These are phyloP conservation scores for Urochloa ruziziensis DNA, from an alignment of 176 grass and related monocot genomes.

Conservation along the genomic window DNA sequence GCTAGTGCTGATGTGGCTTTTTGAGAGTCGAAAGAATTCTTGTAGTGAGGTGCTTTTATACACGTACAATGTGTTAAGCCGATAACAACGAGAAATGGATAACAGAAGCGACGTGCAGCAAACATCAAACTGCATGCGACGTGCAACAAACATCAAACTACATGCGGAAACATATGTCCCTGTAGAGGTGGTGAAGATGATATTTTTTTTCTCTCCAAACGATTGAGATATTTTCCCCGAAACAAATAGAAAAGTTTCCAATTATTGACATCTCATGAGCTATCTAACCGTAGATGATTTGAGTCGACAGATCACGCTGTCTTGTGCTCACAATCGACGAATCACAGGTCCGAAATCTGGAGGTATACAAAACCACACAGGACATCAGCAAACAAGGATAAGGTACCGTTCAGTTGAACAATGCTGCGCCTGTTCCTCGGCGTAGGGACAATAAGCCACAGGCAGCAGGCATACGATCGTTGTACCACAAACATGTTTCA, in stretches of 20 bases:
- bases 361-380: background rate
- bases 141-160: constrained; percentile 9
- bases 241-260: background rate
- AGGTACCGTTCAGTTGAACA: background rate
- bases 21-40: too few species aligned
- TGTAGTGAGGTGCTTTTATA: too few species aligned
- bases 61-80: background rate
- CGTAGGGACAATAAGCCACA: background rate
- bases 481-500: background rate
- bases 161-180: background rate
- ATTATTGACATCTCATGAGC: background rate
- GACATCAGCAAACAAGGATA: background rate
- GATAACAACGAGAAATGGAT: background rate
- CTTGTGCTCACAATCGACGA: background rate
- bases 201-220: background rate
- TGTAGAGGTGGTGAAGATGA: background rate
- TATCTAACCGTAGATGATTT: background rate
- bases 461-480: background rate
- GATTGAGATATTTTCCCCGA: too few species aligned
- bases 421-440: background rate
- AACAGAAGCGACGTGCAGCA: constrained; percentile 4
- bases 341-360: background rate
- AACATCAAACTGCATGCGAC: background rate
- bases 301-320: background rate
- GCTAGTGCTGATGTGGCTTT: too few species aligned